These are phyloP conservation scores for Ceratocystis variospora DNA, from an alignment of 2,329 filamentous ascomycete species.

Conservation along the genomic window DNA sequence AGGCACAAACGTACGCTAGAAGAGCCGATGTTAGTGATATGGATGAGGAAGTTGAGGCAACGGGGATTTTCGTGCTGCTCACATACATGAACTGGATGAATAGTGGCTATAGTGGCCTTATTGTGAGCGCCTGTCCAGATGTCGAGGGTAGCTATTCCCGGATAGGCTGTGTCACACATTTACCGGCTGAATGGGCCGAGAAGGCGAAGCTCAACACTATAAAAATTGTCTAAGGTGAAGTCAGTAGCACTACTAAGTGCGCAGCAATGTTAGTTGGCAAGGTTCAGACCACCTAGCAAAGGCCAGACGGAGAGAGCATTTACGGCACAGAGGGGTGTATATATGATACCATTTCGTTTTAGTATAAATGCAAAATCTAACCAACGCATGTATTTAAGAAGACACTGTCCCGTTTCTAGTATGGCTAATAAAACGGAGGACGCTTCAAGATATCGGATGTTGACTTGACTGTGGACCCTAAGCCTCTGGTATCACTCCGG, in stretches of 20 bases:
- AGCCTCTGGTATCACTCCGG: not conserved
- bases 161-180: conserved; percentile 17
- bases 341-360: conserved; percentile 16
- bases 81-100: conserved; percentile 20
- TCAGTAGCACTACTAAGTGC: no score
- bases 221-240: conserved; percentile 13
- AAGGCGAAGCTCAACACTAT: conserved; percentile 19
- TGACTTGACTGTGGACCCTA: not conserved
- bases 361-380: conserved; percentile 8
- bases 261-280: not conserved
- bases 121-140: conserved; percentile 17
- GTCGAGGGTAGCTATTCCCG: conserved; percentile 14
- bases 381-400: conserved; percentile 10
- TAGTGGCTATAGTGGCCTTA: conserved; percentile 14
- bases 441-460: not conserved
- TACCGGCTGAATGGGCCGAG: conserved; percentile 18
- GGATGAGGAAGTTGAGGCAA: conserved; percentile 18
- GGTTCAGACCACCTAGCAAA: no score
- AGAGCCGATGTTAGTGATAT: conserved; percentile 4
- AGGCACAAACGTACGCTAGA: conserved; percentile 16
- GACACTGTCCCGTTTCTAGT: conserved; percentile 6
- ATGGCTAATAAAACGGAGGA: not conserved
- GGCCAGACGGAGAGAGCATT: not conserved
- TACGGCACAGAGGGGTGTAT: not conserved
- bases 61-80: conserved; percentile 16